Evolutionary conservation across 2,329 filamentous ascomycete species (phyloP).

Genomic region (Fusarium sacchari): DNA sequence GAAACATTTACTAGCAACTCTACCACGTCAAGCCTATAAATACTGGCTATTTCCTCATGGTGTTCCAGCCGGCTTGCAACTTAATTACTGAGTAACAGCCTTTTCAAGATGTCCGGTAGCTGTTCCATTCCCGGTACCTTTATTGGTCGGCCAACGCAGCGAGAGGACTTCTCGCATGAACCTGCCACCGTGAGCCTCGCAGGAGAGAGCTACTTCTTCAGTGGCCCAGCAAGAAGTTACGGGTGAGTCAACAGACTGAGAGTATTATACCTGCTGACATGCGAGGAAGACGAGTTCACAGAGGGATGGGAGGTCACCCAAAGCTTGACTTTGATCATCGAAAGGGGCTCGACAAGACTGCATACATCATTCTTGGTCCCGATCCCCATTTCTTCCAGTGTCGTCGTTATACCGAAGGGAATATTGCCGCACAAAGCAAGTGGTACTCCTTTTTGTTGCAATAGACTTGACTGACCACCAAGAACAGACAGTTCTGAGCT

Average conservation of each 20-base stretch:
- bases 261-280: not conserved
- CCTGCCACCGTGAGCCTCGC: conserved; percentile 29
- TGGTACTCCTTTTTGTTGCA: not conserved
- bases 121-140: not conserved
- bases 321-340: conserved; percentile 16
- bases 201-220: conserved; percentile 36
- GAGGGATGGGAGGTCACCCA: not conserved
- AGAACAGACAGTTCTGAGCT: conserved; percentile 28
- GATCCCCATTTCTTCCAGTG: conserved; percentile 36
- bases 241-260: conserved; percentile 7
- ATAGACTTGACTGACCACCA: not conserved
- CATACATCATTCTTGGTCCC: conserved; percentile 37
- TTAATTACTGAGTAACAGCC: not conserved
- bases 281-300: conserved; percentile 10
- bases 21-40: not conserved
- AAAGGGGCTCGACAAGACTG: not conserved
- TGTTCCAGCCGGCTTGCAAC: not conserved
- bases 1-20: not conserved
- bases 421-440: conserved; percentile 31
- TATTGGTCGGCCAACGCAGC: not conserved
- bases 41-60: too few species aligned
- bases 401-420: conserved; percentile 18
- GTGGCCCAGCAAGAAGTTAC: conserved; percentile 30
- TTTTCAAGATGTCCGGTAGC: not conserved
- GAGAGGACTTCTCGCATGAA: conserved; percentile 24